Conservation (phyloP, 2,329 filamentous ascomycete species). For the Stachybotrys elegans region DNA sequence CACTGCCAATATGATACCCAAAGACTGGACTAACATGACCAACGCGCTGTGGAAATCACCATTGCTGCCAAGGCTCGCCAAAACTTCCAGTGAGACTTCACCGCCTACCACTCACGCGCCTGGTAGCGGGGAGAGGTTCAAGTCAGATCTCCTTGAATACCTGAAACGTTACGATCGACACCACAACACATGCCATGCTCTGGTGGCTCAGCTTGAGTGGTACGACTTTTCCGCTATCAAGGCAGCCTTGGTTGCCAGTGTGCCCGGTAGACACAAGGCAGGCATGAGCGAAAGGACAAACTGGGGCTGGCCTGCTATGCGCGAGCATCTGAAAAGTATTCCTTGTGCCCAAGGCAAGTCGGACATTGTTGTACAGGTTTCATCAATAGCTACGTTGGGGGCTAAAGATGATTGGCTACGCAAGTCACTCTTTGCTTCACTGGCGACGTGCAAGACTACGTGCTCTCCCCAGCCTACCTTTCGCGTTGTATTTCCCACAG, state of each 20-base stretch:
- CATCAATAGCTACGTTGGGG: slow-evolving; percentile 77
- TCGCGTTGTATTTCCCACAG: slow-evolving; percentile 75
- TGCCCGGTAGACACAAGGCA: slow-evolving; percentile 61
- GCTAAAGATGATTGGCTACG: slow-evolving; percentile 67
- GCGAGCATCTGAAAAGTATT: slow-evolving; percentile 51
- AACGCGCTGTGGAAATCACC: slow-evolving; percentile 80
- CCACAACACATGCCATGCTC: slow-evolving; percentile 43
- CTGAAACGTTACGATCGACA: slow-evolving; percentile 61
- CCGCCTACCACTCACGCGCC: slow-evolving; percentile 9
- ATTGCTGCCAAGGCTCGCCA: slow-evolving; percentile 48
- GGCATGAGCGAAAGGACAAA: slow-evolving; percentile 43
- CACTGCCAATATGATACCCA: slow-evolving; percentile 85
- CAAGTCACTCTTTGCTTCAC: slow-evolving; percentile 52
- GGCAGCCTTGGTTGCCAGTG: slow-evolving; percentile 71
- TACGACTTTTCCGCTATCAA: slow-evolving; percentile 68
- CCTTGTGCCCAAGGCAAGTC: slow-evolving; percentile 35
- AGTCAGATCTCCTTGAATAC: slow-evolving; percentile 69
- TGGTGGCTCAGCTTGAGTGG: slow-evolving; percentile 51
- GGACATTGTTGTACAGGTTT: slow-evolving; percentile 61
- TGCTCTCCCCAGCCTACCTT: slow-evolving; percentile 39
- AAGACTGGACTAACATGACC: slow-evolving; percentile 85
- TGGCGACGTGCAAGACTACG: slow-evolving; percentile 28
- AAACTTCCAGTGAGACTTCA: background rate
- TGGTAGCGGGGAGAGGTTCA: slow-evolving; percentile 68
- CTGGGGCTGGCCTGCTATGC: slow-evolving; percentile 75